These are phyloP conservation scores for Starmera stellimalicola DNA, from an alignment of 1,139 yeast genomes.

Conservation along the genomic window DNA sequence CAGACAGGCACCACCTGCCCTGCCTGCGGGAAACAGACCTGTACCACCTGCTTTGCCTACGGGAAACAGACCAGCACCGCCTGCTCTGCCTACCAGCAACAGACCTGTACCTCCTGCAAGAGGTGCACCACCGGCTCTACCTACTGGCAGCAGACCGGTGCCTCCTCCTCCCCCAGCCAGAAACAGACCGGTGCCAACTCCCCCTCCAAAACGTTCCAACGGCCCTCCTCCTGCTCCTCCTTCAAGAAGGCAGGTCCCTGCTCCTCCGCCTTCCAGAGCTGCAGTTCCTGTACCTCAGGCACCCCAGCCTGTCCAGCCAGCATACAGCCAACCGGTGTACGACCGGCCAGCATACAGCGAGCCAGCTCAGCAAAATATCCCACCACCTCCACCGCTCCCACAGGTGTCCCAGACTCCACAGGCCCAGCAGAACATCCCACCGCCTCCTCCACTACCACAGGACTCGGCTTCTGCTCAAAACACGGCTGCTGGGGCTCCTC, in stretches of 20 bases:
- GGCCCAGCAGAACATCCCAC: conserved; percentile 4
- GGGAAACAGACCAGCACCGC: conserved; percentile 11
- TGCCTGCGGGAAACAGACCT: conserved; percentile 5
- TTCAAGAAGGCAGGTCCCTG: conserved; percentile 25
- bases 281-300: conserved; percentile 13
- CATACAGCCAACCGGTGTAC: conserved; percentile 15
- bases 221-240: conserved; percentile 26
- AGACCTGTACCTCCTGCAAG: conserved; percentile 26
- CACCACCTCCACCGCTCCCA: conserved; percentile 15
- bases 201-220: conserved; percentile 27
- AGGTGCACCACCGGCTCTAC: conserved; percentile 27
- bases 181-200: conserved; percentile 26
- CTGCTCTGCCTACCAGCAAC: conserved; percentile 14
- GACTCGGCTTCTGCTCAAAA: conserved; percentile 19
- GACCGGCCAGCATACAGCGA: conserved; percentile 10
- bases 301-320: conserved; percentile 10
- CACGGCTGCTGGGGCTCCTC: conserved; percentile 27
- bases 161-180: conserved; percentile 23
- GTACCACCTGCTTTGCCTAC: conserved; percentile 14
- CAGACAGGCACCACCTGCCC: conserved; percentile 10
- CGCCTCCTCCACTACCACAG: conserved; percentile 26
- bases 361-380: conserved; percentile 13
- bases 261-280: conserved; percentile 21
- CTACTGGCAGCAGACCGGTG: conserved; percentile 22
- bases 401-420: conserved; percentile 14